These are phyloP conservation scores for Escallonia rubra DNA, from an alignment of 129 eudicot genomes.

Conservation along the genomic window DNA sequence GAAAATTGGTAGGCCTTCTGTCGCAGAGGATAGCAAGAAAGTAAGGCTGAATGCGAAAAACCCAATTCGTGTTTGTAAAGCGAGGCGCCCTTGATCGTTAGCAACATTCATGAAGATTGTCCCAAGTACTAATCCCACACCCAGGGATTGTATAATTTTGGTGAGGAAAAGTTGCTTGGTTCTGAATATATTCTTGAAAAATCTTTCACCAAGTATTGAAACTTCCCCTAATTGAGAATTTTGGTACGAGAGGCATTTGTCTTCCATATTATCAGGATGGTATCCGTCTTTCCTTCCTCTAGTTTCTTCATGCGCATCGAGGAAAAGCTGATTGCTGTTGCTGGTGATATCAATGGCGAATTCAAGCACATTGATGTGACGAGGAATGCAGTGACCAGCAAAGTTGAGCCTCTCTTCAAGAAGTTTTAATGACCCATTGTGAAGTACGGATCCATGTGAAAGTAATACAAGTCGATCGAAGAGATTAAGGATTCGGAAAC, in stretches of 20 bases:
- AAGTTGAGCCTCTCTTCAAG: conserved; percentile 60
- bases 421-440: conserved; percentile 60
- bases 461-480: conserved; percentile 66
- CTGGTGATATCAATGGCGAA: conserved; percentile 66
- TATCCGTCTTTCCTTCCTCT: conserved; percentile 8
- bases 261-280: not conserved
- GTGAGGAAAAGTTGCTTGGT: conserved; percentile 79
- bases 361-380: conserved; percentile 83
- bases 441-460: conserved; percentile 69
- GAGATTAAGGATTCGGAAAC: conserved; percentile 75
- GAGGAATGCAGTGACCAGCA: conserved; percentile 60
- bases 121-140: conserved; percentile 71
- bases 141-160: conserved; percentile 60
- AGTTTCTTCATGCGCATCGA: conserved; percentile 4
- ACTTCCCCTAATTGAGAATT: conserved; percentile 59
- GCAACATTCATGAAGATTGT: conserved; percentile 58
- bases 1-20: conserved; percentile 92
- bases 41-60: conserved; percentile 90
- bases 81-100: conserved; percentile 34
- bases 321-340: conserved; percentile 25
- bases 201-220: conserved; percentile 53
- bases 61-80: conserved; percentile 70
- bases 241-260: conserved; percentile 20
- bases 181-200: conserved; percentile 73
- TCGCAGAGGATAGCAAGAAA: conserved; percentile 76